Percentiles rank a stretch among this genome's conserved stretches.
phyloP scores from a whole-genome alignment of 2,329 filamentous ascomycete genomes.

The Davidsoniella eucalypti region DNA sequence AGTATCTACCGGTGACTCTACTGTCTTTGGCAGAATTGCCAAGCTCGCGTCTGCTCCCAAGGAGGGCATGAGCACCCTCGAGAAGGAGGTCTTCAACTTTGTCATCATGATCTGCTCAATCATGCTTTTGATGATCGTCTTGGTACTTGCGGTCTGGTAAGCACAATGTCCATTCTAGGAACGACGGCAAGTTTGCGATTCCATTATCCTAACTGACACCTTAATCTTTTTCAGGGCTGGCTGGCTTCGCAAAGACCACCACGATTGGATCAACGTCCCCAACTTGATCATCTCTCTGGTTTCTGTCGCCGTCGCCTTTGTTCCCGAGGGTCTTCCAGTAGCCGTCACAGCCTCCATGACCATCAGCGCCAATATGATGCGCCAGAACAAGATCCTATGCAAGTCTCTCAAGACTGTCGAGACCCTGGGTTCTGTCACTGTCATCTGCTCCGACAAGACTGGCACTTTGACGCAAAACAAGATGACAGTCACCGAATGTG shows the following conservation, averaged over 20 bases:
- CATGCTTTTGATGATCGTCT: constrained; percentile 90
- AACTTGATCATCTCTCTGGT: constrained; percentile 49
- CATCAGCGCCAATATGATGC: constrained; percentile 95
- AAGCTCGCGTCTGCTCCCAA: constrained; percentile 98
- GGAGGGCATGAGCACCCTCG: constrained; percentile 87
- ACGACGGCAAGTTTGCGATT: not conserved
- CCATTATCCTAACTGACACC: constrained; percentile 43
- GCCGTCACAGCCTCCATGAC: constrained; percentile 97
- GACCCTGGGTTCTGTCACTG: constrained; percentile 94
- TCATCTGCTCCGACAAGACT: constrained; percentile 99
- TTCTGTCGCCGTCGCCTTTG: constrained; percentile 91
- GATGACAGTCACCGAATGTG: constrained; percentile 93
- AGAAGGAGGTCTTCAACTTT: constrained; percentile 98
- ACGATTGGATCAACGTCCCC: constrained; percentile 98
- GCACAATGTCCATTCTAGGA: constrained; percentile 53
- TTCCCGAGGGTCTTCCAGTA: constrained; percentile 90
- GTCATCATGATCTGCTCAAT: constrained; percentile 61
- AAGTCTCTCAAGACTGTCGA: constrained; percentile 92
- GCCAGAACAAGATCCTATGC: constrained; percentile 93
- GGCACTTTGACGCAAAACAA: constrained; percentile 97
- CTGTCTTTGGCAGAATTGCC: constrained; percentile 96
- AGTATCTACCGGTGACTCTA: constrained; percentile 73
- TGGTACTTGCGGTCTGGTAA: constrained; percentile 92
- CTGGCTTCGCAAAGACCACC: constrained; percentile 87
- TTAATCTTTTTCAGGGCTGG: constrained; percentile 50